Evolutionary conservation across 2,329 filamentous ascomycete species (phyloP), one percentile per base, ranked within the genome.

Genomic region (Elsinoe fawcettii): DNA sequence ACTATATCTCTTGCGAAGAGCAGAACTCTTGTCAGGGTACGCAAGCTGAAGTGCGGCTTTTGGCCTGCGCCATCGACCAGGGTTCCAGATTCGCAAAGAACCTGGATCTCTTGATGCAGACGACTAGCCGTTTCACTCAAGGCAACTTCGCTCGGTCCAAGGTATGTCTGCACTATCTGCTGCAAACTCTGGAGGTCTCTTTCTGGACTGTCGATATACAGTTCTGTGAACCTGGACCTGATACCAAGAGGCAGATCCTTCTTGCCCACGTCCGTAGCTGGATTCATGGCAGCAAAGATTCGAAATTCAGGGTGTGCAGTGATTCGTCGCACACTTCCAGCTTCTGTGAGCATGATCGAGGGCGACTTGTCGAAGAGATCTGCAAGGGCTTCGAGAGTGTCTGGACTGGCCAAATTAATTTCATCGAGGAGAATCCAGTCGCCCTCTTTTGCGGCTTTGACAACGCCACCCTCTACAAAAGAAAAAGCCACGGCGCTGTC

Each of bases 241-340:
- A 97, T 83, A 1, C 92, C 91, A 56, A 88, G 84, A 0, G 92
- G 90, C 14, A 99, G 76, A 70, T 99, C 93, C 57, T 92, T 86
- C 73, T 99, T 99, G 60, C 95, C 93, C 57, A 96, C 85, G 74
- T 99, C 93, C 2, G 93, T 99, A 4, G 93, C 93, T 27, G 93
- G 93, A 67, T 99, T 99, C 93, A 99, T 99, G 25, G 95, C 93
- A 54, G 89, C 95, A 67, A 99, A 99, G 12, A 99, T 88, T 37
- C 93, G 85, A 70, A 99, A 99, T 62, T 96, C 85, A 0, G 90
- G 86, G 70, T 99, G 92, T 0, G 91, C 93, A 60, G 85, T 80
- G 34, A 99, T 85, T 62, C 91, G 83, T 70, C 97, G 90, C 43
- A 96, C 89, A 64, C 93, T 90, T 36, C 93, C 93, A 37, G 90